A percentile compares a stretch with the other conserved stretches of the same genome.
Conservation (phyloP, 1,284 basidiomycete genomes). For the Ganoderma resinaceum region DNA sequence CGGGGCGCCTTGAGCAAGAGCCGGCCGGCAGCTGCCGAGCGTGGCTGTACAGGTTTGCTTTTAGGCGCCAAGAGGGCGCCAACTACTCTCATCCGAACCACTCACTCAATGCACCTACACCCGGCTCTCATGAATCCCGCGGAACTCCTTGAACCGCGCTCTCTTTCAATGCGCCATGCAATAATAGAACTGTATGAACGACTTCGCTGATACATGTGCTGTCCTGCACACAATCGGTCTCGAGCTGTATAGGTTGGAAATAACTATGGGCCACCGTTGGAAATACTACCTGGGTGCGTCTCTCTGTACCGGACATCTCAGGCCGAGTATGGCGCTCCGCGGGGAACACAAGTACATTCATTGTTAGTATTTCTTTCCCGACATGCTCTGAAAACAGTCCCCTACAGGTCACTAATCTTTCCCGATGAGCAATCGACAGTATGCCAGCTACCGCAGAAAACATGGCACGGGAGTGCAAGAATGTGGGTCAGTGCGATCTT, state of each 20-base stretch:
- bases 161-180: background rate
- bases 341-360: background rate
- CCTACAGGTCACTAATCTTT: background rate
- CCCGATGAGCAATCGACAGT: background rate
- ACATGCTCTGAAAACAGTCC: background rate
- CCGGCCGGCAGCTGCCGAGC: background rate
- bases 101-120: background rate
- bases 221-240: background rate
- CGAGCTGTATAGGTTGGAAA: background rate
- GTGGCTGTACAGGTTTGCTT: background rate
- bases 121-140: background rate
- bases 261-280: background rate
- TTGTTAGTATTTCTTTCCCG: background rate
- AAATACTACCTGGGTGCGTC: background rate
- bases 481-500: background rate
- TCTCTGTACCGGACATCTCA: background rate
- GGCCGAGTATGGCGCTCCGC: background rate
- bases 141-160: background rate
- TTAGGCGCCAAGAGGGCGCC: too few species aligned
- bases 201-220: background rate
- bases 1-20: too few species aligned
- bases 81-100: too few species aligned
- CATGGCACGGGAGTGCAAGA: background rate
- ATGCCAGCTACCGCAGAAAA: background rate
- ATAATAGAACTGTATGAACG: background rate